Evolutionary conservation across 2,329 filamentous ascomycete species (phyloP).

Genomic region (Neoarthrinium moseri): DNA sequence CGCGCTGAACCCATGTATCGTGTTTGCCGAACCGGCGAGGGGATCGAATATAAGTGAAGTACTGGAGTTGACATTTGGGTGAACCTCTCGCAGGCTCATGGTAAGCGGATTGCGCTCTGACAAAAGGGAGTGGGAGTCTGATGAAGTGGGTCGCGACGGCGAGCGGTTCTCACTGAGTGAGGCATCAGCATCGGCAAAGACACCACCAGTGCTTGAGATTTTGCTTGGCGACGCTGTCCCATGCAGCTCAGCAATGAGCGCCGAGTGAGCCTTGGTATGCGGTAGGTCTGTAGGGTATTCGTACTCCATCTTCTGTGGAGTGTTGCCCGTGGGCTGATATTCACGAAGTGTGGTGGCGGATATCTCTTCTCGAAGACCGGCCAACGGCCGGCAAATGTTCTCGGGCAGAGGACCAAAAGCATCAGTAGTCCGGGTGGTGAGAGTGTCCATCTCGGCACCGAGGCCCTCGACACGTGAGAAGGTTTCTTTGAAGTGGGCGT

Average conservation of each 20-base stretch:
- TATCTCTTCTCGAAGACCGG: conserved; percentile 69
- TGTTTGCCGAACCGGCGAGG: conserved; percentile 32
- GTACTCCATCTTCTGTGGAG: conserved; percentile 79
- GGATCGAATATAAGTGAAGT: conserved; percentile 41
- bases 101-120: conserved; percentile 28
- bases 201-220: conserved; percentile 25
- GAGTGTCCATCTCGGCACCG: conserved; percentile 64
- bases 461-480: conserved; percentile 67
- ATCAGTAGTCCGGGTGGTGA: conserved; percentile 57
- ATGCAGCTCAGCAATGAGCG: conserved; percentile 41
- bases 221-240: conserved; percentile 32
- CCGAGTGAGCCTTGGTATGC: conserved; percentile 57
- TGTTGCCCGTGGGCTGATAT: conserved; percentile 82
- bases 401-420: conserved; percentile 60
- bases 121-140: conserved; percentile 16
- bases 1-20: conserved; percentile 29
- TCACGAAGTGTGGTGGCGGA: conserved; percentile 66
- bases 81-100: conserved; percentile 54
- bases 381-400: conserved; percentile 67
- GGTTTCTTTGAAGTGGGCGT: conserved; percentile 67
- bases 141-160: conserved; percentile 20
- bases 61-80: conserved; percentile 48
- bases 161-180: conserved; percentile 21
- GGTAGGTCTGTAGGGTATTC: conserved; percentile 78
- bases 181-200: conserved; percentile 40